Conservation (phyloP, 2,329 filamentous ascomycete species). For the Fusarium dimerum region DNA sequence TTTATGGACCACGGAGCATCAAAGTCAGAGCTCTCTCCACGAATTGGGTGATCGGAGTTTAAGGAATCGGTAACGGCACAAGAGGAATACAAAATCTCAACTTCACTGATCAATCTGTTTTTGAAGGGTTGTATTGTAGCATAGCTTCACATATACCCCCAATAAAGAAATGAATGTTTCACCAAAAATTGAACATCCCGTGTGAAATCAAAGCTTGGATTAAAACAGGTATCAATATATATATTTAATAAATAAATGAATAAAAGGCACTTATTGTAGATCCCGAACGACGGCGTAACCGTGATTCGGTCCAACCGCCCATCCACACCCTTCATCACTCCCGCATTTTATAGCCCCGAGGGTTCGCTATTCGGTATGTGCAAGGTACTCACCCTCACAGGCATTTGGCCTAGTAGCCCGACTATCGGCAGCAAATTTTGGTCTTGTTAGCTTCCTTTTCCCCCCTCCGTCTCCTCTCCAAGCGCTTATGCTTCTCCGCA, state of each 20-base stretch:
- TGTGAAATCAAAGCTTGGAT: not conserved
- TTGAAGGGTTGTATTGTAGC: no score
- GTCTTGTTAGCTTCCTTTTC: not conserved
- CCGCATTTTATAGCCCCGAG: not conserved
- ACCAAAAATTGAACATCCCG: no score
- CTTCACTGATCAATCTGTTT: no score
- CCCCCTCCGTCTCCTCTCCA: not conserved
- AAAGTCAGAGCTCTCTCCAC: no score
- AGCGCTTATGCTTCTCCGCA: slow-evolving; percentile 9
- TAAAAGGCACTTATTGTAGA: not conserved
- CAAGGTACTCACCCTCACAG: no score
- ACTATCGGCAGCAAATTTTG: not conserved
- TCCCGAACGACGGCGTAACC: not conserved
- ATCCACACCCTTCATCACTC: not conserved
- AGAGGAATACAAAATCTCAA: no score
- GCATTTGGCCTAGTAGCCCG: not conserved
- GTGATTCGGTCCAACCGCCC: not conserved
- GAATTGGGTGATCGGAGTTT: no score
- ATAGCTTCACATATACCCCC: no score
- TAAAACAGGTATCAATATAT: not conserved
- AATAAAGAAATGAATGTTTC: no score
- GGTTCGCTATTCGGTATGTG: not conserved
- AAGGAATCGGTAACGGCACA: no score
- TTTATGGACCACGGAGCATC: no score
- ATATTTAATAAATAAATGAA: no score